These are phyloP conservation scores for Xylariaceae sp. DNA, from an alignment of 2,329 filamentous ascomycete species.

Conservation along the genomic window DNA sequence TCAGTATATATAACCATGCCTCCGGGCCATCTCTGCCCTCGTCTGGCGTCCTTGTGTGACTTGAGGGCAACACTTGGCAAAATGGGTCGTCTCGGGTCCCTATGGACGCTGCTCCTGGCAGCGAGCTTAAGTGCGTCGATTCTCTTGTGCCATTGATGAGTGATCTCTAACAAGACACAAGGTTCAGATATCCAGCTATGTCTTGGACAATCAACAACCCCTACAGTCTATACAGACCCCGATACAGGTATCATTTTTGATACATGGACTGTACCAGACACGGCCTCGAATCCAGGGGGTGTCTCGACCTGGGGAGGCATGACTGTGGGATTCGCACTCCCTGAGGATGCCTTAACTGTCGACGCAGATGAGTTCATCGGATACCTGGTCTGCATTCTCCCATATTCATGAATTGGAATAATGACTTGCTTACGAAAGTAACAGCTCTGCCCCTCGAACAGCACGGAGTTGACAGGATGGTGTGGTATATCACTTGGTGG, in stretches of 20 bases:
- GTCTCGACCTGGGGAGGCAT: conserved; percentile 41
- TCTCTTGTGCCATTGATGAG: neutral
- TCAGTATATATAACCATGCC: conserved; percentile 17
- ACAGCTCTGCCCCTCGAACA: conserved; percentile 43
- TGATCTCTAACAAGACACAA: conserved; percentile 16
- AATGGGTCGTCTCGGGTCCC: conserved; percentile 25
- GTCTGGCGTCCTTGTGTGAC: conserved; percentile 4
- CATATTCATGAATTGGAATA: neutral
- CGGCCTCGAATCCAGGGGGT: conserved; percentile 22
- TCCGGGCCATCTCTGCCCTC: neutral
- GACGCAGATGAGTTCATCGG: conserved; percentile 55
- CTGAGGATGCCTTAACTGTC: conserved; percentile 41
- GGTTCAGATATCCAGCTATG: conserved; percentile 25
- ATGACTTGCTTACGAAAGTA: conserved; percentile 6
- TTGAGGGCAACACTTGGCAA: conserved; percentile 9
- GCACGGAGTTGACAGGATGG: conserved; percentile 48
- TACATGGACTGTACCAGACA: conserved; percentile 40
- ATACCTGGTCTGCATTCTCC: conserved; percentile 41
- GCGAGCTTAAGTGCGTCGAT: conserved; percentile 21
- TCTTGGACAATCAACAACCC: conserved; percentile 22
- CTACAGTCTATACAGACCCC: conserved; percentile 40
- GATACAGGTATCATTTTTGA: conserved; percentile 50
- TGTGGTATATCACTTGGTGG: conserved; percentile 53
- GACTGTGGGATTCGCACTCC: conserved; percentile 52
- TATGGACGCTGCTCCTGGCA: conserved; percentile 25